phyloP scores from a whole-genome alignment of 306 rosid genomes.

The Quercus gilva region DNA sequence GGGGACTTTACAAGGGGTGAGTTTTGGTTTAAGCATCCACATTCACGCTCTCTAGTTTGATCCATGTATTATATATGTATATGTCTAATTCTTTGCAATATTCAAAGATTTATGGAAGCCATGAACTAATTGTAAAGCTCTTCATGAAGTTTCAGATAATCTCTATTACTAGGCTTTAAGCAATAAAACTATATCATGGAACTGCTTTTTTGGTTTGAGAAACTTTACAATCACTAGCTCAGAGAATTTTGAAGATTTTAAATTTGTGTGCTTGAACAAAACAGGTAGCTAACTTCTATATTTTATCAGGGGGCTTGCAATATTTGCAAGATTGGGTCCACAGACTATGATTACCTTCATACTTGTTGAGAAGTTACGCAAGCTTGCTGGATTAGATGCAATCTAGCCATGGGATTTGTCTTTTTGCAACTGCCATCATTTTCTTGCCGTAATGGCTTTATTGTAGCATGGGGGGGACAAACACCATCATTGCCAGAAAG shows the following conservation, averaged over 20 bases:
- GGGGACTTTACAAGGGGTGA: slow-evolving; percentile 94
- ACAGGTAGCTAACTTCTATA: background rate
- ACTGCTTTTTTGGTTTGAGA: background rate
- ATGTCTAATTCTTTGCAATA: background rate
- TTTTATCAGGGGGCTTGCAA: slow-evolving; percentile 74
- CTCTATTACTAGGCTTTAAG: background rate
- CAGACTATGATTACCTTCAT: slow-evolving; percentile 88
- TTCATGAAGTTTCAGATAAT: background rate
- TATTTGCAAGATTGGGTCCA: slow-evolving; percentile 89
- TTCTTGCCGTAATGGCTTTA: slow-evolving; percentile 18
- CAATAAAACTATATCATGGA: background rate
- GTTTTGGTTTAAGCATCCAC: slow-evolving; percentile 28
- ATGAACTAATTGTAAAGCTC: background rate
- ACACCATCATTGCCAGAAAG: slow-evolving; percentile 19
- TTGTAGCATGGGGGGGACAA: slow-evolving; percentile 5
- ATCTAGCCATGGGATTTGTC: slow-evolving; percentile 35
- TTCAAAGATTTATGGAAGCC: background rate
- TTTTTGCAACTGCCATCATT: slow-evolving; percentile 7
- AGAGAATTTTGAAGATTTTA: background rate
- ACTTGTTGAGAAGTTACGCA: slow-evolving; percentile 82
- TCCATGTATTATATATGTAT: background rate
- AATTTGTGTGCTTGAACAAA: background rate
- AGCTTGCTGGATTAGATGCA: slow-evolving; percentile 75
- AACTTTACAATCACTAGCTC: background rate
- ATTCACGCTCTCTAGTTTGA: slow-evolving; percentile 5